Conservation (phyloP, 345 rosid genomes). For the Eucalyptus viminalis region DNA sequence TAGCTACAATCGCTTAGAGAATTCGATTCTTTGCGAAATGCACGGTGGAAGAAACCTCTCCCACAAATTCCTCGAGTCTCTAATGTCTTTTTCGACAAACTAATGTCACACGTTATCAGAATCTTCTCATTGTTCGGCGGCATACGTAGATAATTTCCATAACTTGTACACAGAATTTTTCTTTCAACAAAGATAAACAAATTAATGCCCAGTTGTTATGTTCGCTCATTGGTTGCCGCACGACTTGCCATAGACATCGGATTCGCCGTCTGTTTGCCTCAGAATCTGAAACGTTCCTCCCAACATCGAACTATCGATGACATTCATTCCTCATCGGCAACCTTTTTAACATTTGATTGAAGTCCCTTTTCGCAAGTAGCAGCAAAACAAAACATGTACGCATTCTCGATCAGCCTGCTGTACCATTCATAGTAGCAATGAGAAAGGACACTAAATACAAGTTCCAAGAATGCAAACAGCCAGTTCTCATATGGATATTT, state of each 20-base stretch:
- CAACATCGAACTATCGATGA: background rate
- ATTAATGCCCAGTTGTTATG: background rate
- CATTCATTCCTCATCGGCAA: background rate
- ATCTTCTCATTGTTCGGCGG: background rate
- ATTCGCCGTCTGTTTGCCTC: background rate
- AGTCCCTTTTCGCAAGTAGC: background rate
- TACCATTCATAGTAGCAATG: background rate
- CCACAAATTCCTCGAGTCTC: background rate
- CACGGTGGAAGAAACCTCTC: background rate
- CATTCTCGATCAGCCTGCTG: background rate
- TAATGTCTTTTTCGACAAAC: background rate
- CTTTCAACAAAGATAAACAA: background rate
- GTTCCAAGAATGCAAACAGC: background rate
- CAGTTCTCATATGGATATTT: background rate
- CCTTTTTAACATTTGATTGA: background rate
- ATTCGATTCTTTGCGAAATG: slow-evolving; percentile 2
- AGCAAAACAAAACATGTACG: background rate
- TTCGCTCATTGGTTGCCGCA: background rate
- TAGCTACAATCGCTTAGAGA: slow-evolving; percentile 14
- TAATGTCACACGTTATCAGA: background rate
- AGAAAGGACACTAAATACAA: background rate
- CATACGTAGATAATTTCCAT: background rate
- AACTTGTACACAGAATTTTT: background rate
- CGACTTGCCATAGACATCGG: background rate
- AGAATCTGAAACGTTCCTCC: background rate